Evolutionary conservation across 805 yeast species (phyloP), one percentile per base, ranked within the genome.

Genomic region (Kodamaea kaohsiungensis): DNA sequence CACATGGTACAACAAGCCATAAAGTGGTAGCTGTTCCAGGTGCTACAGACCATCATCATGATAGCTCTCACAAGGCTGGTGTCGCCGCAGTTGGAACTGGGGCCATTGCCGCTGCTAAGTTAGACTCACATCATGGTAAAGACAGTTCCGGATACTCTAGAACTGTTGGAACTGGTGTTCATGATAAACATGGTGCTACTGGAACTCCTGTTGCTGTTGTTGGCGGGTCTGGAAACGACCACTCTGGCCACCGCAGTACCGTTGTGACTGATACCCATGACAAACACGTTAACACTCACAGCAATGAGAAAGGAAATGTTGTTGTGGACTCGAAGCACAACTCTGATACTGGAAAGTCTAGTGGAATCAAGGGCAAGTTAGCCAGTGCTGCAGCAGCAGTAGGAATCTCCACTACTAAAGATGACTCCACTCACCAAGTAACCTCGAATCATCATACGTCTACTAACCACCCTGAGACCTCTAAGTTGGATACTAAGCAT

Each of bases 131-230:
- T 8, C 35, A 30, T 22, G 6, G 25, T 22, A 22, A 22, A 22
- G 25, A 22, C 25, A 22, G 6, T 6, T 4, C 25, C 6, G 25
- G 25, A 22, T 22, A 22, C 25, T 22, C 25, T 6, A 22, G 25
- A 22, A 22, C 25, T 22, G 25, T 22, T 22, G 25, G 25, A 22
- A 4, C 25, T 22, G 25, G 25, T 6, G 25, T 22, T 3, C 25
- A 22, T 6, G 25, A 22, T 3, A 22, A 22, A 22, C 25, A 22
- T 22, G 56, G 54, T 51, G 56, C 55, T 27, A 46, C 49, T 30
- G 56, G 43, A 12, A 39, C 50, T 9, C 51, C 51, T 16, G 43
- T 45, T 19, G 50, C 57, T 49, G 56, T 51, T 4, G 43, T 53
- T 30, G 42, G 50, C 2, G 52, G 46, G 3, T 5, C 35, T 30